phyloP scores from a whole-genome alignment of 805 yeast genomes.

The Kuraishia ogatae region DNA sequence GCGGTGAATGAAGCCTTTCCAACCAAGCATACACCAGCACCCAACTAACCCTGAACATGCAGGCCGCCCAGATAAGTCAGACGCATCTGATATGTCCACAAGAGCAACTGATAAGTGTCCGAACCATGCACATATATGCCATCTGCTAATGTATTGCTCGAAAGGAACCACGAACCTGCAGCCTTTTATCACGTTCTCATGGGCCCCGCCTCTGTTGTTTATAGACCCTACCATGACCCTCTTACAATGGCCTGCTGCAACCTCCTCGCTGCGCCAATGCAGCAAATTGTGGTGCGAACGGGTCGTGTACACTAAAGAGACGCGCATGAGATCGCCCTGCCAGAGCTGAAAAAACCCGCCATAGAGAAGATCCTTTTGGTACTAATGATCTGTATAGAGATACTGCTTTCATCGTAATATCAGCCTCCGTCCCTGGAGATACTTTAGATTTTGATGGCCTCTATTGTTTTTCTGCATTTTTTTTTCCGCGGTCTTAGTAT shows the following conservation, averaged over 20 bases:
- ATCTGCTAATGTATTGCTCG: too few species aligned
- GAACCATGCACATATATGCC: too few species aligned
- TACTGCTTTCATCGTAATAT: not conserved
- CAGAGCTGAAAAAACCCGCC: not conserved
- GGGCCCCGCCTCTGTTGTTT: not conserved
- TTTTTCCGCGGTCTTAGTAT: not conserved
- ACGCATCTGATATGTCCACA: too few species aligned
- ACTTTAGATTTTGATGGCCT: too few species aligned
- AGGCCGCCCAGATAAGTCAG: too few species aligned
- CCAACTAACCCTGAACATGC: not conserved
- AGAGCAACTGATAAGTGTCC: too few species aligned
- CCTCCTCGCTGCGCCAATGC: not conserved
- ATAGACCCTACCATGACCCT: not conserved
- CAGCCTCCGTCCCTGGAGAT: not conserved
- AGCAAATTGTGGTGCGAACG: not conserved
- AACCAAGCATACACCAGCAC: not conserved
- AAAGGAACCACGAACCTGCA: too few species aligned
- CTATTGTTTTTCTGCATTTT: not conserved
- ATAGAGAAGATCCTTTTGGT: not conserved
- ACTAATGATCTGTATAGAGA: not conserved
- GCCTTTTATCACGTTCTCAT: too few species aligned
- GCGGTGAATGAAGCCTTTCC: too few species aligned
- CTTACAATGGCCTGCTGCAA: not conserved
- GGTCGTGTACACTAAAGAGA: not conserved
- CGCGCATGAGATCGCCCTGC: not conserved